Evolutionary conservation across 495 filamentous ascomycete genomes (phyloP), one percentile per base, ranked within the genome.

Genomic region (Aspergillus heteromorphus): DNA sequence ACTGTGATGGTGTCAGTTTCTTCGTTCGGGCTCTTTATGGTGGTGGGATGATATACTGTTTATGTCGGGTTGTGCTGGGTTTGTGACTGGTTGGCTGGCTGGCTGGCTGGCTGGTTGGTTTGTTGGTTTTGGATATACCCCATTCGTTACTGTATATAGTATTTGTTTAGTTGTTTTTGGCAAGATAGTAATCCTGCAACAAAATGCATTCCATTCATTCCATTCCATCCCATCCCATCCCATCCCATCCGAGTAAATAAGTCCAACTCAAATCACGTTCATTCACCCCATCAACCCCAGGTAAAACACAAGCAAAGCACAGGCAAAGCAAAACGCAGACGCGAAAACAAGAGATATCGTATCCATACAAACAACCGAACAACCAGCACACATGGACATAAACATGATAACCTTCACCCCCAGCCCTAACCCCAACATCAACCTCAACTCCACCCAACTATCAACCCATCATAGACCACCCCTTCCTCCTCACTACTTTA

Each of bases 1-100:
- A 54, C 25, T 45, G 47, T 58, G 38, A 51, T 61, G 45, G 51
- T 49, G 40, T 16, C 14, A 16, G n/a, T 19, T 31, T 49, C 14
- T 29, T 11, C n/a, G n/a, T n/a, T 16, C 14, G 16, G n/a, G 16
- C 29, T 49, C 14, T 29, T 11, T 51, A 30, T 42, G 23, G 4
- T 27, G 49, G 48, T 29, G 43, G n/a, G n/a, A 47, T 47, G 43
- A 47, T 0, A 16, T 30, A 8, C 14, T n/a, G n/a, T n/a, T n/a
- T n/a, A n/a, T n/a, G n/a, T n/a, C 23, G 16, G 43, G 6, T 45
- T 45, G 25, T 27, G 42, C 4, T 34, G 14, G 6, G 16, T 43
- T 41, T 41, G 16, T 13, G 9, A 16, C 7, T 45, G 19, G n/a
- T 41, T 13, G 13, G 40, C 40, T n/a, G n/a, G n/a, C n/a, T n/a